Evolutionary conservation across 2,329 filamentous ascomycete genomes (phyloP).

Genomic region (Trichoderma atrobrunneum): DNA sequence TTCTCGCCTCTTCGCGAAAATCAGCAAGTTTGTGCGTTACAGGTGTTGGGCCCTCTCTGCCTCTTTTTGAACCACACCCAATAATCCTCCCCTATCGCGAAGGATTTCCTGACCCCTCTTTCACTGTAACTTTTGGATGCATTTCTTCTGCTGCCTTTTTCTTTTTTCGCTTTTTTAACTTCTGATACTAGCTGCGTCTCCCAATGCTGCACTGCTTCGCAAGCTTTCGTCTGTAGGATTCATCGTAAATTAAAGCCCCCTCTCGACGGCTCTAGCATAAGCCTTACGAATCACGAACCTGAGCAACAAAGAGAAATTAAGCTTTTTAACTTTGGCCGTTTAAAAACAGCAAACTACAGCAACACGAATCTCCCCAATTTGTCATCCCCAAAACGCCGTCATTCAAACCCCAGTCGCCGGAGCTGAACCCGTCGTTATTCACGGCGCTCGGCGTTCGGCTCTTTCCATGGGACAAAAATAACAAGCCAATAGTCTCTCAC

Average conservation of each 20-base stretch:
- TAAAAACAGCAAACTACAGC: neutral
- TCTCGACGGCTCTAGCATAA: neutral
- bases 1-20: neutral
- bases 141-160: no score
- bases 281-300: neutral
- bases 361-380: neutral
- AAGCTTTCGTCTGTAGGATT: neutral
- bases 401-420: neutral
- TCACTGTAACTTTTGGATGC: neutral
- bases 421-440: neutral
- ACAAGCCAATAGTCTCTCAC: neutral
- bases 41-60: neutral
- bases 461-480: neutral
- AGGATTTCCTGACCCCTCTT: neutral
- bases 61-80: neutral
- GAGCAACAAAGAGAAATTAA: neutral
- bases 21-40: neutral
- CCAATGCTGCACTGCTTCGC: neutral
- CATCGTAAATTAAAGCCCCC: neutral
- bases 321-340: neutral
- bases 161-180: neutral
- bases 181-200: no score
- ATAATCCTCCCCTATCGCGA: neutral
- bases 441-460: neutral
- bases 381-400: neutral